Evolutionary conservation across 352 stramenopile genomes (phyloP), one percentile per base, ranked within the genome.

Genomic region (Pythium monospermum): DNA sequence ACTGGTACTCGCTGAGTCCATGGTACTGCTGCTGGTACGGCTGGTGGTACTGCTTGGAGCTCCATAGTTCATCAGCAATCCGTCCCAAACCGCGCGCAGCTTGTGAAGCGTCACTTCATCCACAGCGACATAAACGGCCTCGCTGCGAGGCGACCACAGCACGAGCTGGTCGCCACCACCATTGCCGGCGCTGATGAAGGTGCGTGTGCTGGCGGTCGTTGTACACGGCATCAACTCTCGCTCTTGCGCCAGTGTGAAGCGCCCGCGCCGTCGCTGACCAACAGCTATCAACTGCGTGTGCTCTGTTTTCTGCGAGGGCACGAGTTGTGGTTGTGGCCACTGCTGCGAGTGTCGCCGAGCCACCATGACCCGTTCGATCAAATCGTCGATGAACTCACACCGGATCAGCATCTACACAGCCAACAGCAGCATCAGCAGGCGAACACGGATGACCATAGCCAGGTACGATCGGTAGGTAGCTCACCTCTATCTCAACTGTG

Each of bases 61-160:
- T 19, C 50, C 50, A n/a, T 37, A 50, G 11, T 57, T 22, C 15
- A 57, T 30, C 4, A 57, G 15, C 6, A 57, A 15, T n/a, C 22
- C 50, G 6, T 57, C 50, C 50, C 50, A 57, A 2, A 57, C 16
- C 0, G 40, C 28, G 15, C 50, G 50, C 7, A 50, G 40, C 25
- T 57, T 57, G 21, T 31, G 39, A 2, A 45, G 3, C 12, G 49
- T 49, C 2, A 28, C 50, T 2, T 27, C 7, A 22, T 50, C 50
- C 6, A 23, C 21, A 16, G 15, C 30, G 1, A 45, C 25, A 23
- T 4, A 35, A 10, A 48, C 21, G 21, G 6, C 13, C 1, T 47
- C 8, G 6, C 15, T 15, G 8, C 6, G n/a, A 35, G n/a, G 18
- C 18, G 22, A 19, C 6, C 22, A n/a, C 4, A 35, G 2, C 4